Evolutionary conservation across 495 filamentous ascomycete species (phyloP).

Genomic region (Tuber calosporum): DNA sequence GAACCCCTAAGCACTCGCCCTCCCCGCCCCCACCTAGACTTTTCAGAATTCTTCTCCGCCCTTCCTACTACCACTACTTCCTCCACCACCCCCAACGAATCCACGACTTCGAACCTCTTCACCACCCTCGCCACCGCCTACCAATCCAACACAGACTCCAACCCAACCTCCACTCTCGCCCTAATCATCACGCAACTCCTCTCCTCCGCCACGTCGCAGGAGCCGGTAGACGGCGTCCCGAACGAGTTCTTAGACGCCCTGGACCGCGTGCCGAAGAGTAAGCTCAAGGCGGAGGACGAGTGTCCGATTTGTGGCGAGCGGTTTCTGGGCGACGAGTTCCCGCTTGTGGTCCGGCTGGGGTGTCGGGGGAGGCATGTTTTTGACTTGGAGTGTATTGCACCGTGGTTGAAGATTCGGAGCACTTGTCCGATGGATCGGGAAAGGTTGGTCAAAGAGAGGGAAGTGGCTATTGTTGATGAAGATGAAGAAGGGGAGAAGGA

Average conservation of each 20-base stretch:
- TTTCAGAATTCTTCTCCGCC: constrained; percentile 78
- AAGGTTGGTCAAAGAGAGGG: constrained; percentile 68
- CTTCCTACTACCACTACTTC: constrained; percentile 59
- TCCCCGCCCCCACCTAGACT: constrained; percentile 62
- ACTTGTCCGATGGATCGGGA: constrained; percentile 75
- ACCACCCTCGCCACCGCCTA: constrained; percentile 48
- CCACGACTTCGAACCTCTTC: constrained; percentile 44
- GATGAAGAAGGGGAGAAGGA: constrained; percentile 56
- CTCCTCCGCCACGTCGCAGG: constrained; percentile 59
- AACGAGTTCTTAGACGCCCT: constrained; percentile 74
- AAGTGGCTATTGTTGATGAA: constrained; percentile 50
- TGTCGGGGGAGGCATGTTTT: constrained; percentile 77
- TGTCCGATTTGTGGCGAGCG: constrained; percentile 83
- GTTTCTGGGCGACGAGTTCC: constrained; percentile 67
- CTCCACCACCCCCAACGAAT: constrained; percentile 28
- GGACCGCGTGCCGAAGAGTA: constrained; percentile 68
- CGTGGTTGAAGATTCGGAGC: constrained; percentile 74
- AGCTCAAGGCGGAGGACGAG: constrained; percentile 57
- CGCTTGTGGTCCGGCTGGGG: constrained; percentile 78
- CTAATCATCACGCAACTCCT: constrained; percentile 57
- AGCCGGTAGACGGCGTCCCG: constrained; percentile 63
- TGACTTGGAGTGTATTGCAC: constrained; percentile 88
- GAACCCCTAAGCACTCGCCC: constrained; percentile 44
- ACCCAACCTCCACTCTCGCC: constrained; percentile 49
- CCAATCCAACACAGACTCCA: constrained; percentile 16